Base-by-base conservation (phyloP, 768 basidiomycete species). In the Auricularia cornea region DNA sequence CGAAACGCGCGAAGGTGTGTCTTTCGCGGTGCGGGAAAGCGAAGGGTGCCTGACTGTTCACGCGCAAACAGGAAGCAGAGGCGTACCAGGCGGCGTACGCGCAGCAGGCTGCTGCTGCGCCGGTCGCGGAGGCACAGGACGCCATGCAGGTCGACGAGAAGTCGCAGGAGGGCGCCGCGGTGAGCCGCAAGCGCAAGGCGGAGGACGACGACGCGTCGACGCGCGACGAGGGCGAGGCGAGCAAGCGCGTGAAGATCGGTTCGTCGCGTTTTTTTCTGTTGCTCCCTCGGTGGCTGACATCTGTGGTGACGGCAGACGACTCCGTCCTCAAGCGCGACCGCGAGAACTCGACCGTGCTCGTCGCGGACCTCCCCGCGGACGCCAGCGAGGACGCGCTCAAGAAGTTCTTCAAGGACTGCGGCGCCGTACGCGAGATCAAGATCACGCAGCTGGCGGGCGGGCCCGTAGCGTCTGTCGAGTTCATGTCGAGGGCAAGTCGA, bases 281-380 rank as follows among this genome's bases (percentile, higher is more conserved):
- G n/a, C n/a, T n/a, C n/a, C n/a, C n/a, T n/a, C n/a, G n/a, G n/a
- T n/a, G n/a, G 56, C 51, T 44, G 40, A 33, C 33, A 12, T 52
- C 32, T 61, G 61, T 62, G 33, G 10, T 51, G 31, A 29, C 11
- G 33, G 32, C 40, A 48, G 44, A 48, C 29, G 31, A 38, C 3
- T 35, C 35, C 31, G 64, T 63, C 29, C 48, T 41, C 30, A 61
- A 63, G 20, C n/a, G 38, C 67, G 97, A 99, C 75, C 92, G 97
- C 56, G 97, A 99, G 77, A 91, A 98, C 68, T 85, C 87, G 31
- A 96, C 94, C 0, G 88, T 98, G 3, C 91, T 98, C 64, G 89
- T 97, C 16, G 83, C 86, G 3, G 85, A 89, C 54, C 75, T 97
- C 11, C 83, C 85, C 0, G 52, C 73, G 20, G 79, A 76, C 12